phyloP scores from a whole-genome alignment of 2,329 filamentous ascomycete species.

The Dichotomopilus funicola region DNA sequence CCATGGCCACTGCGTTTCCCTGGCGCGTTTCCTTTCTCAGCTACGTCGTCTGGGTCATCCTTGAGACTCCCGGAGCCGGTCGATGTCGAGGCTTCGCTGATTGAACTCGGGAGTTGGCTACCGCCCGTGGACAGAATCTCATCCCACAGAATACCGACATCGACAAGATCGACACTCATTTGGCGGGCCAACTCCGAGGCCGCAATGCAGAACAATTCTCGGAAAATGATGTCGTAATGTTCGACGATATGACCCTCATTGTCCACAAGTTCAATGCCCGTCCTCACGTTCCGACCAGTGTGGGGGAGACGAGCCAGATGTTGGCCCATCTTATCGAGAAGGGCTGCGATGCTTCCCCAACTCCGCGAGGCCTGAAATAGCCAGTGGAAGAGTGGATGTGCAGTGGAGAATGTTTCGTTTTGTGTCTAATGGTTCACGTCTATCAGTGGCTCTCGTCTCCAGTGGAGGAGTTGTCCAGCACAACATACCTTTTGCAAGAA shows the following conservation, averaged over 20 bases:
- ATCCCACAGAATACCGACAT: constrained; percentile 66
- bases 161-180: constrained; percentile 55
- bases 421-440: constrained; percentile 37
- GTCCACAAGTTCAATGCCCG: constrained; percentile 40
- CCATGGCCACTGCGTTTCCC: constrained; percentile 53
- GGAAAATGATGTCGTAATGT: constrained; percentile 70
- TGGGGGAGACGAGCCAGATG: constrained; percentile 54
- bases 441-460: background rate
- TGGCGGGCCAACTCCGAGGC: constrained; percentile 66
- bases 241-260: constrained; percentile 53
- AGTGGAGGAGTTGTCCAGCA: background rate
- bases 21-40: constrained; percentile 36
- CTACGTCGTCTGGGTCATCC: constrained; percentile 27
- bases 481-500: constrained; percentile 56
- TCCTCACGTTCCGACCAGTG: constrained; percentile 31
- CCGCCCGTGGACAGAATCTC: constrained; percentile 64
- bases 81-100: constrained; percentile 5
- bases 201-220: constrained; percentile 76
- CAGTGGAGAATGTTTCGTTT: constrained; percentile 67
- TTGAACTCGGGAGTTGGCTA: constrained; percentile 14
- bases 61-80: background rate
- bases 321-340: constrained; percentile 65
- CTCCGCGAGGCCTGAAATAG: constrained; percentile 74
- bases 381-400: constrained; percentile 80
- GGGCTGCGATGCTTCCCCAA: constrained; percentile 62